Evolutionary conservation across 257 asterid genomes (phyloP).

Genomic region (Osmanthus fragrans): DNA sequence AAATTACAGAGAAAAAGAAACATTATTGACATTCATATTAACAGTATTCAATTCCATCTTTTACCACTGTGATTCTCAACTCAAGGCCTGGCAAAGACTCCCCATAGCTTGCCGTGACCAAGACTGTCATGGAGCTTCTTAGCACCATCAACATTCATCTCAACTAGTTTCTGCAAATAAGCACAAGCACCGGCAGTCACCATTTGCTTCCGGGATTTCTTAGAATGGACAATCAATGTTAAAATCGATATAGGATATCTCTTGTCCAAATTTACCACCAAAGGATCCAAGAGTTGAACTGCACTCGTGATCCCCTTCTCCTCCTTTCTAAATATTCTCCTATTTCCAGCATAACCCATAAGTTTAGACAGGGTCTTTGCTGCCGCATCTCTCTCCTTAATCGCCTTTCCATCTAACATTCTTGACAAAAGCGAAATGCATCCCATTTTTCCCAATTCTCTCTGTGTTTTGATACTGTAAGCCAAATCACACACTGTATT

Average conservation of each 20-base stretch:
- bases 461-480: constrained; percentile 51
- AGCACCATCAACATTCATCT: constrained; percentile 64
- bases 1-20: constrained; percentile 21
- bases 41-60: constrained; percentile 10
- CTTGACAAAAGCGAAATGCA: constrained; percentile 54
- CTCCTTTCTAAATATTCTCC: constrained; percentile 67
- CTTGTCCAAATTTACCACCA: constrained; percentile 46
- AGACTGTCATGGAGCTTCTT: constrained; percentile 74
- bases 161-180: constrained; percentile 71
- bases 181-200: constrained; percentile 60
- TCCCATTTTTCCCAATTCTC: constrained; percentile 77
- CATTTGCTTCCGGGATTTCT: constrained; percentile 74
- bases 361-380: constrained; percentile 53
- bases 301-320: constrained; percentile 57
- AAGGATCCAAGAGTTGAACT: constrained; percentile 64
- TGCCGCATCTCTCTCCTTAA: constrained; percentile 75
- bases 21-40: constrained; percentile 37
- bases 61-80: constrained; percentile 16
- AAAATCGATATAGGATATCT: constrained; percentile 46
- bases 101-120: constrained; percentile 72
- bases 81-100: constrained; percentile 54
- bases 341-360: constrained; percentile 51
- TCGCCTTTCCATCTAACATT: constrained; percentile 73
- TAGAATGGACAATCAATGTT: constrained; percentile 51
- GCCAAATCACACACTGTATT: constrained; percentile 56